Base-by-base conservation (phyloP, 106 monocot species). In the Allium sativum region DNA sequence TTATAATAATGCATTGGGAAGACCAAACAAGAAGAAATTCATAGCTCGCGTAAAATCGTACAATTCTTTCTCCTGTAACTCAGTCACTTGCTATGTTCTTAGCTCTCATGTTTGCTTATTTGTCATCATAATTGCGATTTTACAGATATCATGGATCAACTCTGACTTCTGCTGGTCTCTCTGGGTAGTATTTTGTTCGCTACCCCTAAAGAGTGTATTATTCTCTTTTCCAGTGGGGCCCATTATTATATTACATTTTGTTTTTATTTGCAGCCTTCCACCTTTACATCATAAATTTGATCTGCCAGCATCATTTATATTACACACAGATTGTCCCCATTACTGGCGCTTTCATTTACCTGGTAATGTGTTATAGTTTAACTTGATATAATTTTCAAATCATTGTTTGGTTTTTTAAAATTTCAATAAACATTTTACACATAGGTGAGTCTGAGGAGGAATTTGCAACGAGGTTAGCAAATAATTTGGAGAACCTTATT, bases 311-410 rank as follows among this genome's bases (percentile, higher is more conserved):
- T 76, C 91, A 70, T 98, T 98, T 81, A 87, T 98, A 31, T 68
- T 91, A 72, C 96, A 98, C 42, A 91, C 96, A 52, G 96, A 98
- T 80, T 98, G 96, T 53, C 96, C 96, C 51, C 96, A 98, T 71
- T 98, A 91, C 66, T 98, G 96, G 96, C 84, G 91, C 15, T 91
- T 76, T 67, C 96, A 91, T 72, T 76, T 84, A 64, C 90, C 95
- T 45, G 95, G 95, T 96, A 75, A 15, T 58, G 31, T 18, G 55
- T 18, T 61, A 53, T 18, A 51, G 13, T 41, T 43, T 17, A 31
- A 22, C 11, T 47, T 56, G 16, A 45, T 61, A 31, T 31, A 31
- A 31, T 31, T 31, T 31, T 31, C 1, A 31, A 31, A 31, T 31
- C 40, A 1, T 64, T 8, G 10, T 42, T 60, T 19, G 0, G 22